Evolutionary conservation across 108 stramenopile genomes (phyloP).

Genomic region (Nitzschia putrida): DNA sequence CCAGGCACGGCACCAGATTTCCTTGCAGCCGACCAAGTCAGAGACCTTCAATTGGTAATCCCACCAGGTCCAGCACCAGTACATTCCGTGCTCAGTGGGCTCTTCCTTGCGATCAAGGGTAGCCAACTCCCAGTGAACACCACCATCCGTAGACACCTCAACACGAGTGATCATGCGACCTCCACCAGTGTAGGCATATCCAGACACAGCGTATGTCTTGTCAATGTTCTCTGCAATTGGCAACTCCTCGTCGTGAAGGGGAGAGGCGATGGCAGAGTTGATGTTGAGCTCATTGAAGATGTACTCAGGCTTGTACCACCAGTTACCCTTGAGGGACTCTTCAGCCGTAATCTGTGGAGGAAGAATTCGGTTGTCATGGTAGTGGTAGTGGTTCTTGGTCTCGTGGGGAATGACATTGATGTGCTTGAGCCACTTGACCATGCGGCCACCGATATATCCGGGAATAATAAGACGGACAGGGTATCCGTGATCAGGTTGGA

Average conservation of each 20-base stretch:
- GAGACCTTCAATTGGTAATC: slow-evolving; percentile 66
- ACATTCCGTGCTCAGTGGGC: slow-evolving; percentile 87
- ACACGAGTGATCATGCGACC: slow-evolving; percentile 90
- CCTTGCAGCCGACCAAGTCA: slow-evolving; percentile 83
- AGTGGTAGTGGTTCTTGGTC: slow-evolving; percentile 96
- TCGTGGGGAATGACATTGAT: slow-evolving; percentile 91
- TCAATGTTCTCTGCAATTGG: slow-evolving; percentile 65
- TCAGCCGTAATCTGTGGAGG: slow-evolving; percentile 94
- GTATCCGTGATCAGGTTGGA: slow-evolving; percentile 97
- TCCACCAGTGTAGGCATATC: slow-evolving; percentile 96
- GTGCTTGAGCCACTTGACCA: slow-evolving; percentile 96
- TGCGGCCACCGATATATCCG: slow-evolving; percentile 97
- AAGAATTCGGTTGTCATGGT: slow-evolving; percentile 97
- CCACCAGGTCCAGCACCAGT: slow-evolving; percentile 95
- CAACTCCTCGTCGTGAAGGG: slow-evolving; percentile 91
- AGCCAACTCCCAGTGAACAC: slow-evolving; percentile 81
- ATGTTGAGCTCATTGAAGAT: slow-evolving; percentile 99
- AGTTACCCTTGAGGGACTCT: slow-evolving; percentile 83
- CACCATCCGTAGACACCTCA: slow-evolving; percentile 89
- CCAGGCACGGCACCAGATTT: slow-evolving; percentile 94
- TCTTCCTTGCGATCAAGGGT: slow-evolving; percentile 72
- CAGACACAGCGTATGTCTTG: slow-evolving; percentile 78
- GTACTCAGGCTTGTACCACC: slow-evolving; percentile 98
- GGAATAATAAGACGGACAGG: slow-evolving; percentile 96
- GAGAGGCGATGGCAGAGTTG: slow-evolving; percentile 92